Percentiles rank a stretch among this genome's conserved stretches.
Conservation (phyloP, 805 yeast genomes). For the Zygotorulaspora danielsina region DNA sequence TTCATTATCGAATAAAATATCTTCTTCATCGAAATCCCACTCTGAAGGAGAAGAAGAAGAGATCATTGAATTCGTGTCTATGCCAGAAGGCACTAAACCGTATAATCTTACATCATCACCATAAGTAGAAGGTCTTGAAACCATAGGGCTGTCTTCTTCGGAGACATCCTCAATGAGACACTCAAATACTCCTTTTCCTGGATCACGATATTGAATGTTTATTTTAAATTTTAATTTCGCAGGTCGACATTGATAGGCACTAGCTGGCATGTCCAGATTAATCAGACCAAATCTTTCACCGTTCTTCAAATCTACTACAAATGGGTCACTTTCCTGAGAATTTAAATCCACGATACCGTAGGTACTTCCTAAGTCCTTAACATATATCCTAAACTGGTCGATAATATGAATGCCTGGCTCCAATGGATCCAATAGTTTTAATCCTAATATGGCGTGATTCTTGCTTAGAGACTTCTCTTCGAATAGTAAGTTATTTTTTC, state of each 20-base stretch:
- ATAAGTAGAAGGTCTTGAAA: constrained; percentile 16
- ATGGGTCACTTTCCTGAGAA: constrained; percentile 17
- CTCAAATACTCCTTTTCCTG: constrained; percentile 11
- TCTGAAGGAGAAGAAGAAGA: constrained; percentile 16
- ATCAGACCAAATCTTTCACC: constrained; percentile 28
- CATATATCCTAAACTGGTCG: constrained; percentile 24
- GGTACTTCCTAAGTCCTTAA: constrained; percentile 22
- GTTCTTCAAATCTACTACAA: constrained; percentile 25
- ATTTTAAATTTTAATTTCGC: constrained; percentile 26
- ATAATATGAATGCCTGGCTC: constrained; percentile 10
- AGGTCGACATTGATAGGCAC: constrained; percentile 18
- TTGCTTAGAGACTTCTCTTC: constrained; percentile 22
- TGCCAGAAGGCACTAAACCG: constrained; percentile 1
- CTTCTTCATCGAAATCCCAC: constrained; percentile 15
- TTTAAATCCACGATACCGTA: constrained; percentile 28
- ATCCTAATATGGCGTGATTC: constrained; percentile 24
- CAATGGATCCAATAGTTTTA: constrained; percentile 19
- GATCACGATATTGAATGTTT: constrained; percentile 9
- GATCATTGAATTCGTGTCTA: constrained; percentile 4
- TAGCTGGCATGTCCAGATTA: constrained; percentile 14
- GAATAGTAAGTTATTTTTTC: constrained; percentile 20
- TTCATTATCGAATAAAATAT: constrained; percentile 1
- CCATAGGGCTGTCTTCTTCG: constrained; percentile 17
- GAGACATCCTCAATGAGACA: constrained; percentile 19
- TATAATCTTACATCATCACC: constrained; percentile 5